Base-by-base conservation (phyloP, 2,329 filamentous ascomycete genomes). In the Spiromastix sp. region DNA sequence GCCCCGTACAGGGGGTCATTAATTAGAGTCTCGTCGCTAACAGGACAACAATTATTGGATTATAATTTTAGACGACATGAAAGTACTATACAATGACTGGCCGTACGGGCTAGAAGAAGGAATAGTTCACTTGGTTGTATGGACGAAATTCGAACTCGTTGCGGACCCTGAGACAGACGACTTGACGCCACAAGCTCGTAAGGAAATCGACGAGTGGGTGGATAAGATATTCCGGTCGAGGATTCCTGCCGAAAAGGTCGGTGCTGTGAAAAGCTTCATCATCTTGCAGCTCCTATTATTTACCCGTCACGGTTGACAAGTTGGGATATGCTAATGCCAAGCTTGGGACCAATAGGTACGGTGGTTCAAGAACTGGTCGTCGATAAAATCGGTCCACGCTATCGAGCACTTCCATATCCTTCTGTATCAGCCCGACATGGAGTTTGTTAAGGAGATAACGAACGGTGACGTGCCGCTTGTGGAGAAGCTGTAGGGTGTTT, bases 371-470 rank as follows among this genome's bases (percentile, higher is more conserved):
- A 79, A 79, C 46, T 76, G 72, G 64, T 69, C 67, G 11, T 66
- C 64, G 24, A 48, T 78, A 52, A 74, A 79, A 55, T 77, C 71
- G 44, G 71, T 79, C 25, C 59, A 72, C 38, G 68, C 68, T 0
- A 52, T 75, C 27, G 71, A 75, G 46, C 71, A 75, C 59, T 60
- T 75, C 9, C 71, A 75, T 56, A 59, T 75, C 13, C 52, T 75
- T 26, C 66, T 95, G 36, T 82, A 79, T 55, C 70, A 84, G 47
- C 79, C 86, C 1, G 78, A 89, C 48, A 65, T 68, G 25, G 68
- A 65, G 3, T 85, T 93, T 46, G 60, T 94, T 30, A 63, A 65
- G 34, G 63, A 75, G 37, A 70, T 94, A 42, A 94, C 85, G 4
- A 64, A 74, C 24, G 80, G 78, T 9, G 85, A 93, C 61, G 66